Evolutionary conservation across 345 rosid genomes (phyloP).

Genomic region (Hibiscus tridactylites): DNA sequence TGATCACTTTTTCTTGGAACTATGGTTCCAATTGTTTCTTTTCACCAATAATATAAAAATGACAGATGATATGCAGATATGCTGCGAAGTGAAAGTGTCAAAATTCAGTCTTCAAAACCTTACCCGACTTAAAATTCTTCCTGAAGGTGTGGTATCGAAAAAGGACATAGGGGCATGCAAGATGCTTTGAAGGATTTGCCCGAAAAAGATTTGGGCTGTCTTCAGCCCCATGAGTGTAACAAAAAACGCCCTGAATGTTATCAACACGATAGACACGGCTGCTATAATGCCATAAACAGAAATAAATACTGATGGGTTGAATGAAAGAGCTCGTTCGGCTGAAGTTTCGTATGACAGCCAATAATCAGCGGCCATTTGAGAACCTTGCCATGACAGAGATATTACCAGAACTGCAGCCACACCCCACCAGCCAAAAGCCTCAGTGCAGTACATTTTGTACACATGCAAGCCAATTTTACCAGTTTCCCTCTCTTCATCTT

Average conservation of each 20-base stretch:
- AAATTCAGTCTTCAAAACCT: constrained; percentile 10
- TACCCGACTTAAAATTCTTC: constrained; percentile 91
- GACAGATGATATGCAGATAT: not conserved
- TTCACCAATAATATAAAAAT: not conserved
- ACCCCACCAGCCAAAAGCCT: constrained; percentile 97
- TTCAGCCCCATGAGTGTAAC: constrained; percentile 64
- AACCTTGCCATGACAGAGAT: constrained; percentile 69
- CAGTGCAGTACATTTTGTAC: constrained; percentile 68
- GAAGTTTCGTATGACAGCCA: constrained; percentile 93
- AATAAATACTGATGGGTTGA: constrained; percentile 53
- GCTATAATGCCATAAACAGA: constrained; percentile 54
- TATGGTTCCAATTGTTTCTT: not conserved
- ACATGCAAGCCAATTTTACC: constrained; percentile 67
- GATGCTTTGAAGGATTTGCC: constrained; percentile 72
- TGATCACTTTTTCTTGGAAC: not conserved
- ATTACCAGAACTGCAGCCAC: constrained; percentile 41
- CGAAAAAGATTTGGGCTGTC: constrained; percentile 72
- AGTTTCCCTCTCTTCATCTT: constrained; percentile 83
- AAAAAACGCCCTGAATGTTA: constrained; percentile 44
- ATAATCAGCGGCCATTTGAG: constrained; percentile 82
- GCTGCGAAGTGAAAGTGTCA: not conserved
- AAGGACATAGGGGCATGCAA: constrained; percentile 96
- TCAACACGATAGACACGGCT: constrained; percentile 41
- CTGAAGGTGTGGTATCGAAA: constrained; percentile 96
- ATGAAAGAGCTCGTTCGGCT: constrained; percentile 35